Evolutionary conservation across 225 moss, liverwort and hornwort species (phyloP).

Genomic region (Neckera pumila): DNA sequence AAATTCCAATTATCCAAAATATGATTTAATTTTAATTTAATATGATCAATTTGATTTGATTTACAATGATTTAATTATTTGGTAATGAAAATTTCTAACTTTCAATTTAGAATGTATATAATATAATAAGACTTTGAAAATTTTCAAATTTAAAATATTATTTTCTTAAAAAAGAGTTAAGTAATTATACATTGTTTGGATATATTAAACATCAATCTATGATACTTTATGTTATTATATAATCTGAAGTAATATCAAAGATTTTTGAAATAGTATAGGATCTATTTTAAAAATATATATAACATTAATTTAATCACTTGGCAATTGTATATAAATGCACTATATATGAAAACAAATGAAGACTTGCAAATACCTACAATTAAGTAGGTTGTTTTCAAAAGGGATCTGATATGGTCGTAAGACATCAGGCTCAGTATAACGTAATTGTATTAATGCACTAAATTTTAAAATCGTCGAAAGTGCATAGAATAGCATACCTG

Average conservation of each 20-base stretch:
- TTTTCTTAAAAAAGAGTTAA: too few relatives aligned
- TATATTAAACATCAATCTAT: not conserved
- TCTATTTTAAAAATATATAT: not conserved
- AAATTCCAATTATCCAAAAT: not conserved
- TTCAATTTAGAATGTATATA: not conserved
- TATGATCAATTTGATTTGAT: too few relatives aligned
- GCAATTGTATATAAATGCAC: not conserved
- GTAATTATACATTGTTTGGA: rapidly evolving
- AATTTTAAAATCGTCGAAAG: conserved; percentile 78
- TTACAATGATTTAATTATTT: not conserved
- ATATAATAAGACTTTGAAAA: rapidly evolving
- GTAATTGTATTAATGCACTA: conserved; percentile 46
- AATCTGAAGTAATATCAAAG: rapidly evolving
- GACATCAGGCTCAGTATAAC: conserved; percentile 74
- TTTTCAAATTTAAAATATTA: not conserved
- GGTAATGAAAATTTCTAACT: not conserved
- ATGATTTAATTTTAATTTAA: not conserved
- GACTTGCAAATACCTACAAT: not conserved
- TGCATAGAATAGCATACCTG: conserved; percentile 75
- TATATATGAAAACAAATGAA: not conserved
- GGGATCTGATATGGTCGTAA: conserved; percentile 75
- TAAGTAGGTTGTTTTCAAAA: conserved; percentile 31
- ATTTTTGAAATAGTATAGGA: too few relatives aligned
- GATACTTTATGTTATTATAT: too few relatives aligned
- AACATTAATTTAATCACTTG: too few relatives aligned